A percentile compares a stretch with the other conserved stretches of the same genome.
Conservation (phyloP, 2,329 filamentous ascomycete species). For the Sporothrix globosa region DNA sequence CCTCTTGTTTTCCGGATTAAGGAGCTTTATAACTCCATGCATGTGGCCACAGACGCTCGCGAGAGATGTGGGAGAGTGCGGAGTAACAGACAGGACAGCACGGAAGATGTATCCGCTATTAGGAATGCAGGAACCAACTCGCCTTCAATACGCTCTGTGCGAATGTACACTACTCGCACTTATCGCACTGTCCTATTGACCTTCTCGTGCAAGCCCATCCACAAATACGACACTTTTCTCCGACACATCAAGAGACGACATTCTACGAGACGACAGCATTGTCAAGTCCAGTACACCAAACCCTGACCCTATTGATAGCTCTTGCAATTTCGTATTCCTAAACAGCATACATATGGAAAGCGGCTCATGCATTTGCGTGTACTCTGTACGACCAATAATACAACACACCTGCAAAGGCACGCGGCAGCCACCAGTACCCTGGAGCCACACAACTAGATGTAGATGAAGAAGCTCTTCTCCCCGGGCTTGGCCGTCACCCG, state of each 20-base stretch:
- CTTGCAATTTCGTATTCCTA: constrained; percentile 5
- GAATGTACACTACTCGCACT: not conserved
- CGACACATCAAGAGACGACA: not conserved
- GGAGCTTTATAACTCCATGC: not conserved
- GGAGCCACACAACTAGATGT: constrained; percentile 48
- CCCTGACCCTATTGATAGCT: not conserved
- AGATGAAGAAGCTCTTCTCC: constrained; percentile 81
- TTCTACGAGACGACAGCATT: not conserved
- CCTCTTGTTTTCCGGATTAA: constrained; percentile 14
- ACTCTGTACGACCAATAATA: constrained; percentile 11
- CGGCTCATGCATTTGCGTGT: not conserved
- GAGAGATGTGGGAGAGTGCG: not conserved
- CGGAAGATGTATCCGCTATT: constrained; percentile 14
- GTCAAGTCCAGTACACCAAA: not conserved
- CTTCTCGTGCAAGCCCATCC: too few relatives aligned
- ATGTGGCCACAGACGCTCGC: not conserved
- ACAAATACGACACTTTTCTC: too few relatives aligned
- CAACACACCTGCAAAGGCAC: not conserved
- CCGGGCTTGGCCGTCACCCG: constrained; percentile 72
- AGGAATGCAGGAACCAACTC: not conserved
- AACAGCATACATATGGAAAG: not conserved
- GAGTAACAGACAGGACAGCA: constrained; percentile 19
- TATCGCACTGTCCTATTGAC: not conserved
- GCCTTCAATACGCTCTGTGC: not conserved
- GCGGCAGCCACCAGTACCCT: not conserved